Evolutionary conservation across 805 yeast genomes (phyloP), one percentile per base, ranked within the genome.

Genomic region (Saccharomycopsis sp.): DNA sequence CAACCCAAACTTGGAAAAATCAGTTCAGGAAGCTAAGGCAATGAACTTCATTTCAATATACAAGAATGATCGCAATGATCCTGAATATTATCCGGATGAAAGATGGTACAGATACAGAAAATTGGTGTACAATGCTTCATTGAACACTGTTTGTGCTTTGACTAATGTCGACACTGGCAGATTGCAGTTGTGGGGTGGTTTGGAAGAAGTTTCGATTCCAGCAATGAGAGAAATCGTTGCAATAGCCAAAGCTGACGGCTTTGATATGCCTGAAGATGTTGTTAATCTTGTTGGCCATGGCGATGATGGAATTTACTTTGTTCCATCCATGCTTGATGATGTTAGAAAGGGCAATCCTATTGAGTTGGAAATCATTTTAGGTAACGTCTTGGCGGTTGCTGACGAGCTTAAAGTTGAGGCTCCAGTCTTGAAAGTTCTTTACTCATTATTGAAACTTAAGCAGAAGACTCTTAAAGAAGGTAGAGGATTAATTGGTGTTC

Each of bases 321-420:
- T 70, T 41, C 89, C 88, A 2, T 81, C 87, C 3, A 82, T 82
- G 89, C 64, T 74, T 50, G 81, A 80, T 11, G 89, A 82, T 56
- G 70, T 71, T 17, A 64, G 74, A 41, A 78, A 80, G 48, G 75
- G 77, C 23, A 79, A 81, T 55, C 77, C 77, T 40, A 73, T 83
- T 53, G 93, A 85, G 59, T 60, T 78, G 23, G 86, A 83, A 55
- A 80, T 75, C 22, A 79, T 85, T 4, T 9, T 34, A n/a, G 88
- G 89, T 5, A 83, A 79, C 54, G 68, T 81, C 0, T 54, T 81
- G 40, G 59, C 59, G n/a, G 64, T 72, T 34, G 83, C 81, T 6
- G 60, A 64, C 38, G 67, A 67, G 50, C 51, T 56, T 8, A 62
- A 65, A 0, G 73, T 79, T n/a, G 53, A 59, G 17, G 68, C 86